Evolutionary conservation across 1,284 basidiomycete genomes (phyloP).

Genomic region (Hypsizygus ulmarius): DNA sequence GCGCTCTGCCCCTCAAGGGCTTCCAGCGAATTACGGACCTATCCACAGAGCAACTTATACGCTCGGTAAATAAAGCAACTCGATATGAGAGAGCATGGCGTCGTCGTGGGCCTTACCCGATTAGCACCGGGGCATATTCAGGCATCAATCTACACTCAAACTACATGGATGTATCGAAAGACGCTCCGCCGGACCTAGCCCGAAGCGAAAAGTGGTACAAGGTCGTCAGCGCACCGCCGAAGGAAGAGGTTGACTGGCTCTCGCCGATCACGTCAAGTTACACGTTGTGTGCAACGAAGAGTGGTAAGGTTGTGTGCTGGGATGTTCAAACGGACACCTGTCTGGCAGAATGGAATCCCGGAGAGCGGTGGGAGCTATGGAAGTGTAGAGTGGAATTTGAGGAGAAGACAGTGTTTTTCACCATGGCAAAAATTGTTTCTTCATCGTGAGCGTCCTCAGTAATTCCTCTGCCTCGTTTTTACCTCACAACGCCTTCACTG

Average conservation of each 20-base stretch:
- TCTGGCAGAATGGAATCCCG: constrained; percentile 65
- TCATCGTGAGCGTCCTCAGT: constrained; percentile 43
- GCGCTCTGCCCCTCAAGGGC: constrained; percentile 63
- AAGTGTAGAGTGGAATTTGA: constrained; percentile 76
- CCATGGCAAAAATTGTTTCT: constrained; percentile 62
- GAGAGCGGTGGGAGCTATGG: constrained; percentile 68
- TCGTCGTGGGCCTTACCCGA: constrained; percentile 54
- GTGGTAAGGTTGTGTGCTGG: constrained; percentile 75
- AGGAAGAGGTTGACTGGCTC: constrained; percentile 70
- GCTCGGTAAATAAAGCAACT: constrained; percentile 58
- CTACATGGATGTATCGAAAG: constrained; percentile 31
- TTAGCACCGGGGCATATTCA: constrained; percentile 25
- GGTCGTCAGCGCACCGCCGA: constrained; percentile 57
- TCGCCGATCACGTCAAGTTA: constrained; percentile 73
- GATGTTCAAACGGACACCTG: constrained; percentile 58
- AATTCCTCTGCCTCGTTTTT: not conserved
- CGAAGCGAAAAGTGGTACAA: constrained; percentile 49
- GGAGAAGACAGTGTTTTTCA: constrained; percentile 65
- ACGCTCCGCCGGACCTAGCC: constrained; percentile 7
- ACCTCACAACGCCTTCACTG: constrained; percentile 7
- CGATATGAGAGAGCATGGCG: constrained; percentile 63
- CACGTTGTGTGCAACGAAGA: constrained; percentile 69
- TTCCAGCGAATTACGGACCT: constrained; percentile 67
- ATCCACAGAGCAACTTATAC: constrained; percentile 53
- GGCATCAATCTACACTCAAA: constrained; percentile 30